Base-by-base conservation (phyloP, 306 rosid genomes). In the Sicyos baderoa region DNA sequence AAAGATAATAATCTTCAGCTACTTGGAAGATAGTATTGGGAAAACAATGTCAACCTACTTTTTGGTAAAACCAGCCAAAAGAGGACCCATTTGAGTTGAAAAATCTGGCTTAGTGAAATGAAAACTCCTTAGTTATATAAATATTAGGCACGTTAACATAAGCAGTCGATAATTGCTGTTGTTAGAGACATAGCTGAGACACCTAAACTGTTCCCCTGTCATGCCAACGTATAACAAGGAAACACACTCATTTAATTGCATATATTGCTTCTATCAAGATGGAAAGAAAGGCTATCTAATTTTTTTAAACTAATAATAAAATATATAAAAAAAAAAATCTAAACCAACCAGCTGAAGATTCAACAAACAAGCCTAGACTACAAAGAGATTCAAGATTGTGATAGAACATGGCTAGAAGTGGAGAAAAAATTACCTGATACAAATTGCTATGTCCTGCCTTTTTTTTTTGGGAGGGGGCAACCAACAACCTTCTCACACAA, bases 211-310 rank as follows among this genome's bases (percentile, higher is more conserved):
- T 18, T 18, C 61, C 27, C 48, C 61, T 52, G 72, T 9, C 56
- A 23, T 47, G 45, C 56, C 56, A 67, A 67, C 56, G 1, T 22
- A 48, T 48, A 22, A 17, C 72, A 67, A 18, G 56, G 55, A 67
- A 1, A 49, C 72, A 67, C 21, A 13, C 37, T 23, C 55, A 66
- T 66, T 66, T 48, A 66, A 66, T 66, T 40, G 55, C 5, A 66
- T 66, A 48, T 10, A 23, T 48, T 48, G 32, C 49, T 45, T 42
- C 32, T 48, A 55, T 67, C 56, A 48, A 48, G 8, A 67, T 10
- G 21, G 37, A 48, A 47, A 3, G 23, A 67, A 67, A 18, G 7
- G 35, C 56, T 21, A 65, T 65, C 54, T 47, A 67, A 67, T 48
- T 47, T 22, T 22, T 35, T 35, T 2, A 35, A 35, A 35, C 2